Evolutionary conservation across 73 alveolate species (phyloP).

Genomic region (Paramecium caudatum): DNA sequence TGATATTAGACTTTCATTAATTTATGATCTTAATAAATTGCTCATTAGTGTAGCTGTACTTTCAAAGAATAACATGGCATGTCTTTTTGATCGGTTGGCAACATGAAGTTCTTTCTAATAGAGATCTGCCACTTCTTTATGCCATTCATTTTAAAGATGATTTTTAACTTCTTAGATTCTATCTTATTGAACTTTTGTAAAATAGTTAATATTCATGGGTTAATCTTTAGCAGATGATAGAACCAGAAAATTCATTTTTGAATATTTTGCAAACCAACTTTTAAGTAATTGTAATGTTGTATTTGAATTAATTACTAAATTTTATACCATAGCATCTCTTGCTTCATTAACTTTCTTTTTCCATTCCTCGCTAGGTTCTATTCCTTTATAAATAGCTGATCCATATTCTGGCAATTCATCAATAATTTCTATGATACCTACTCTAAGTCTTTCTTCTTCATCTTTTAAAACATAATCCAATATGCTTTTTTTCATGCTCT

Average conservation of each 20-base stretch:
- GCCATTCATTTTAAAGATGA: conserved; percentile 74
- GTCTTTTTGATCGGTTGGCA: conserved; percentile 78
- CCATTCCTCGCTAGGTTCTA: conserved; percentile 94
- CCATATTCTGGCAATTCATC: conserved; percentile 93
- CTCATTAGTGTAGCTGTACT: conserved; percentile 93
- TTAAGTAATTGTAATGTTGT: conserved; percentile 88
- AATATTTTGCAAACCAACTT: conserved; percentile 91
- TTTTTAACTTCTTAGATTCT: conserved; percentile 70
- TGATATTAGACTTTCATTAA: conserved; percentile 85
- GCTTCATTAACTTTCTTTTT: conserved; percentile 95
- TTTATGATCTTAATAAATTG: conserved; percentile 87
- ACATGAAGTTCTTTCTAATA: conserved; percentile 68
- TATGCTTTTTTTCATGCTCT: conserved; percentile 85
- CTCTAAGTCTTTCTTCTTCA: conserved; percentile 87
- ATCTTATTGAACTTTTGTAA: conserved; percentile 83
- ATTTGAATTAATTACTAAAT: conserved; percentile 89
- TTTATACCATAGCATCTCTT: conserved; percentile 91
- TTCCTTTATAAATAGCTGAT: conserved; percentile 85
- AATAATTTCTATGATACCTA: conserved; percentile 88
- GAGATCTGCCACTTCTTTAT: conserved; percentile 73
- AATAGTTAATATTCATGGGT: conserved; percentile 81
- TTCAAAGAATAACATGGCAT: conserved; percentile 91
- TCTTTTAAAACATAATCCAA: conserved; percentile 92
- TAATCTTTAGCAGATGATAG: conserved; percentile 90
- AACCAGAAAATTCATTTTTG: conserved; percentile 84